These are phyloP conservation scores for Lipomyces japonicus DNA, from an alignment of 805 yeast species.

Conservation along the genomic window DNA sequence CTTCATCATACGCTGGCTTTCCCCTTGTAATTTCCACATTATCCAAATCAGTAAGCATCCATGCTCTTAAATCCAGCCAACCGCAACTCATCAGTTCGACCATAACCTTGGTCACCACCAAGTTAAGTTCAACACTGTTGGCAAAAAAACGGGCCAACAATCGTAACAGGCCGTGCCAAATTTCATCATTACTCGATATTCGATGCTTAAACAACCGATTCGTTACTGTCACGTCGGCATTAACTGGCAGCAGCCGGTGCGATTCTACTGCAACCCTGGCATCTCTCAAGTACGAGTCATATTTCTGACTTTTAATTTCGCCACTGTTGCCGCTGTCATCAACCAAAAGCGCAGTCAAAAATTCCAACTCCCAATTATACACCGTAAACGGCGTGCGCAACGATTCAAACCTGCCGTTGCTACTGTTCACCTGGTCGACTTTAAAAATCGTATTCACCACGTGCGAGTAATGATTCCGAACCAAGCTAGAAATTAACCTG, in stretches of 20 bases:
- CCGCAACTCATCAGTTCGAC: conserved; percentile 31
- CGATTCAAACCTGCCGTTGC: conserved; percentile 7
- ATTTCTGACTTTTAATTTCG: conserved; percentile 13
- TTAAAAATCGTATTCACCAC: conserved; percentile 19
- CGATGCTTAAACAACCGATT: conserved; percentile 13
- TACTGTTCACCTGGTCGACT: conserved; percentile 1
- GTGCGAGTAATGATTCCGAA: conserved; percentile 33
- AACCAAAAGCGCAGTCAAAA: conserved; percentile 16
- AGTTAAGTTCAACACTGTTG: conserved; percentile 33
- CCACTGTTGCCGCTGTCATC: background rate
- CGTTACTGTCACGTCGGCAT: background rate
- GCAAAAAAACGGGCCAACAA: conserved; percentile 27
- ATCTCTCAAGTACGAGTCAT: conserved; percentile 26
- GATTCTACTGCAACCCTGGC: conserved; percentile 21
- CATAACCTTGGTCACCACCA: conserved; percentile 31
- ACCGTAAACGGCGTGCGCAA: conserved; percentile 20
- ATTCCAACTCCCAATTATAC: conserved; percentile 21
- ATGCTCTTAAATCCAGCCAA: conserved; percentile 31
- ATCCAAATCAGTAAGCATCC: conserved; percentile 24
- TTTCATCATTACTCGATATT: conserved; percentile 13
- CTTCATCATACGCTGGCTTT: conserved; percentile 3
- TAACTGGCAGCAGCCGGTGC: conserved; percentile 22
- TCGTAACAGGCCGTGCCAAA: conserved; percentile 10
- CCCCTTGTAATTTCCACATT: conserved; percentile 19
- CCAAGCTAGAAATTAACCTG: conserved; percentile 30